These are phyloP conservation scores for Fusarium secorum DNA, from an alignment of 2,329 filamentous ascomycete genomes.

Conservation along the genomic window DNA sequence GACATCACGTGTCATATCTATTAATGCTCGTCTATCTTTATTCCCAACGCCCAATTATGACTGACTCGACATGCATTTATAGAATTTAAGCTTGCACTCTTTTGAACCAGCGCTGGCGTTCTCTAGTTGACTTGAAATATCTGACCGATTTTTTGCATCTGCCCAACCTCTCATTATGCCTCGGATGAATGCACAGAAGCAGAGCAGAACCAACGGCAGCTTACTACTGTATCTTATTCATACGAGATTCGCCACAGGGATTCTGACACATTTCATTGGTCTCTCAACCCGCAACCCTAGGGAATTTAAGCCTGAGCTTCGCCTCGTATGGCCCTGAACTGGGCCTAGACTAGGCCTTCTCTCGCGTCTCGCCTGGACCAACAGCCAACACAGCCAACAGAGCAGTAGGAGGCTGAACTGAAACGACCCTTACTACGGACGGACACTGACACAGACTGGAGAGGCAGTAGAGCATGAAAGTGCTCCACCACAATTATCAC, in stretches of 20 bases:
- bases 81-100: conserved; percentile 6
- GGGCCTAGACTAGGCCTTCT: not conserved
- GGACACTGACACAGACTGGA: not conserved
- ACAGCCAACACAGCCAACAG: conserved; percentile 15
- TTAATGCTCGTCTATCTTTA: not conserved
- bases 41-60: not conserved
- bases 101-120: not conserved
- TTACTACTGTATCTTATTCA: conserved; percentile 11
- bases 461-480: conserved; percentile 25
- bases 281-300: conserved; percentile 23
- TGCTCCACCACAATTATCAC: conserved; percentile 18
- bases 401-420: conserved; percentile 32
- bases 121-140: not conserved
- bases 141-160: not conserved
- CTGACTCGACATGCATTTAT: conserved; percentile 1
- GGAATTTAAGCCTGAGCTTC: conserved; percentile 22
- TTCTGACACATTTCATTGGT: conserved; percentile 25
- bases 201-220: not conserved
- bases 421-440: not conserved
- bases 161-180: not conserved
- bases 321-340: conserved; percentile 20
- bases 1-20: not conserved
- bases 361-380: conserved; percentile 26
- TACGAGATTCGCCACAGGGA: conserved; percentile 32
- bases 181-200: not conserved